phyloP scores from a whole-genome alignment of 192 early-diverging fungal species.

The Dissophora ornata region DNA sequence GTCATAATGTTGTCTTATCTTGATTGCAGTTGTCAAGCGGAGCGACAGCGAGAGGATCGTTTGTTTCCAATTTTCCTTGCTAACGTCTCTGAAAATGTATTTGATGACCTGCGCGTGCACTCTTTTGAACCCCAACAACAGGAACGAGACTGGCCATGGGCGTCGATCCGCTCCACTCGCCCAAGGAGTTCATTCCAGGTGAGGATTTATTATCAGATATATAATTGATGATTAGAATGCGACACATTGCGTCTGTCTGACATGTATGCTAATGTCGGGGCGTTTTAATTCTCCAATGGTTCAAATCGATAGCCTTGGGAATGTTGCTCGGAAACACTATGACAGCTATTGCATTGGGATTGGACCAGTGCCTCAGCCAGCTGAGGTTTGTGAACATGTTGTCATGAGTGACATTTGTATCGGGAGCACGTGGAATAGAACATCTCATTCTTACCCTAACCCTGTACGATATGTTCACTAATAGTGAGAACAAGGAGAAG shows the following conservation, averaged over 20 bases:
- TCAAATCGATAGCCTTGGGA: constrained; percentile 66
- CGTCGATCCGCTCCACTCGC: constrained; percentile 74
- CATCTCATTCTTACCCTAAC: background rate
- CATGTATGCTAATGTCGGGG: too few species aligned
- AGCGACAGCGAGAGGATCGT: too few species aligned
- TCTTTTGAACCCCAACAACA: too few species aligned
- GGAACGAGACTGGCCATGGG: constrained; percentile 76
- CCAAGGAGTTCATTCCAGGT: constrained; percentile 83
- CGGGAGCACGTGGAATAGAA: background rate
- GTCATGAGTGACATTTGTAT: too few species aligned
- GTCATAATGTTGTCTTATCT: too few species aligned
- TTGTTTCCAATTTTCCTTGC: too few species aligned
- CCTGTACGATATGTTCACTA: too few species aligned
- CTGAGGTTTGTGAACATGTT: constrained; percentile 61
- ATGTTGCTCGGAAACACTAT: constrained; percentile 90
- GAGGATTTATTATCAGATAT: background rate
- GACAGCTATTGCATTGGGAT: constrained; percentile 76
- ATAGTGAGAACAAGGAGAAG: constrained; percentile 60
- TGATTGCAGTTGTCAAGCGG: too few species aligned
- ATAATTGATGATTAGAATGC: too few species aligned
- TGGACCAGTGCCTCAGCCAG: constrained; percentile 68
- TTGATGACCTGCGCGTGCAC: too few species aligned
- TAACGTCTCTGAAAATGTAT: too few species aligned
- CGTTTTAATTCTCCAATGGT: background rate
- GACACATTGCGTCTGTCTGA: too few species aligned